phyloP scores from a whole-genome alignment of 2,329 filamentous ascomycete genomes.

The Beauveria scarabaeidicola region DNA sequence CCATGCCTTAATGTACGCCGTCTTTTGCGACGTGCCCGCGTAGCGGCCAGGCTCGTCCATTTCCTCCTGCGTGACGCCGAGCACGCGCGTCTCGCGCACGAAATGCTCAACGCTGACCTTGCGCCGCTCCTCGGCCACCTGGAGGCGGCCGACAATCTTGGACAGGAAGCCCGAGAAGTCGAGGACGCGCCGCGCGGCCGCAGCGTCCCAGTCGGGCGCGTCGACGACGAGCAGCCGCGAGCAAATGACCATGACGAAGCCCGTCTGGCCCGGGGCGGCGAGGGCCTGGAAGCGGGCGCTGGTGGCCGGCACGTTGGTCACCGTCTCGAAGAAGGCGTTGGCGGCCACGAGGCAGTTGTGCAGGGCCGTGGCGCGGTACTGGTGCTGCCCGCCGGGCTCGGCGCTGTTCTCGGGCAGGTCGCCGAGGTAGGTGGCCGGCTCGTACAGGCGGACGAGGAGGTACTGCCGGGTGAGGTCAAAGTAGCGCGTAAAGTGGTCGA shows the following conservation, averaged over 20 bases:
- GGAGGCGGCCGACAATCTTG: conserved; percentile 14
- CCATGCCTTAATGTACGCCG: conserved; percentile 24
- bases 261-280: conserved; percentile 18
- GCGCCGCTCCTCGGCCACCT: conserved; percentile 1
- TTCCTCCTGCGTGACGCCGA: conserved; percentile 15
- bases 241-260: conserved; percentile 20
- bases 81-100: conserved; percentile 1
- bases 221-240: conserved; percentile 18
- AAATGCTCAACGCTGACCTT: conserved; percentile 15
- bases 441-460: conserved; percentile 29
- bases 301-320: conserved; percentile 22
- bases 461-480: conserved; percentile 28
- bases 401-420: conserved; percentile 16
- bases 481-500: conserved; percentile 15
- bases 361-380: conserved; percentile 25
- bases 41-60: conserved; percentile 15
- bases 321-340: conserved; percentile 23
- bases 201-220: conserved; percentile 10
- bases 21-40: conserved; percentile 17
- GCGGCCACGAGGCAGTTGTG: conserved; percentile 27
- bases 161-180: conserved; percentile 3
- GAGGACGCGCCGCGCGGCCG: conserved; percentile 3
- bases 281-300: conserved; percentile 19
- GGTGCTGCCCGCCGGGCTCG: conserved; percentile 14
- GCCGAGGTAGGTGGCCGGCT: conserved; percentile 28